Base-by-base conservation (phyloP, 225 moss, liverwort and hornwort genomes). In the Thuidium tamariscinum region DNA sequence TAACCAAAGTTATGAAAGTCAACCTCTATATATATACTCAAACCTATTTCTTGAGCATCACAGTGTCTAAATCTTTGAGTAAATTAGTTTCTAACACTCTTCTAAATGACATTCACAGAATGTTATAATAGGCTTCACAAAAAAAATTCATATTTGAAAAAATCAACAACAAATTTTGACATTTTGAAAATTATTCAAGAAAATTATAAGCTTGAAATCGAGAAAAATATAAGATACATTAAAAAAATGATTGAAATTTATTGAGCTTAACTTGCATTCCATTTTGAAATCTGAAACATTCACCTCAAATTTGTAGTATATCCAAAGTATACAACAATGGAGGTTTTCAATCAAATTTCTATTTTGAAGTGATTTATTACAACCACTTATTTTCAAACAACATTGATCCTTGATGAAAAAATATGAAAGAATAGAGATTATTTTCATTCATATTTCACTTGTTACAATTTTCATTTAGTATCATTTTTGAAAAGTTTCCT, bases 271-370 rank as follows among this genome's bases (percentile, higher is more conserved):
- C 4, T 48, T 19, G 32, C 2, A 32, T 48, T 48, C 2, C 12
- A 48, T 19, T 73, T 32, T 48, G 7, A 73, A 30, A 19, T 73
- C 32, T 48, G 4, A 73, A 48, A 73, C 7, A 30, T 32, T 73
- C 32, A 0, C 1, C 20, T 0, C 11, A 49, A 32, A 2, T 32
- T 18, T 4, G 4, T 48, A 48, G 32, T 7, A 32, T 49, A 49
- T 49, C 8, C 1, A 72, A 46, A 72, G 6, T 46, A 30, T 18
- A 30, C 6, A 17, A 17, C 4, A 30, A 11, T 30, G 0, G 17
- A 1, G 17, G 0, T 0, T 18, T 30, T 7, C 0, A 32, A 0
- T 32, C 7, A 48, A 73, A 7, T 19, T 41, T 48, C 4, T 1
- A 17, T 29, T 19, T 46, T 32, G 9, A 48, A 73, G 2, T 32